A percentile compares a stretch with the other conserved stretches of the same genome.
Conservation (phyloP, 2,329 filamentous ascomycete species). For the Calonectria crousiana region DNA sequence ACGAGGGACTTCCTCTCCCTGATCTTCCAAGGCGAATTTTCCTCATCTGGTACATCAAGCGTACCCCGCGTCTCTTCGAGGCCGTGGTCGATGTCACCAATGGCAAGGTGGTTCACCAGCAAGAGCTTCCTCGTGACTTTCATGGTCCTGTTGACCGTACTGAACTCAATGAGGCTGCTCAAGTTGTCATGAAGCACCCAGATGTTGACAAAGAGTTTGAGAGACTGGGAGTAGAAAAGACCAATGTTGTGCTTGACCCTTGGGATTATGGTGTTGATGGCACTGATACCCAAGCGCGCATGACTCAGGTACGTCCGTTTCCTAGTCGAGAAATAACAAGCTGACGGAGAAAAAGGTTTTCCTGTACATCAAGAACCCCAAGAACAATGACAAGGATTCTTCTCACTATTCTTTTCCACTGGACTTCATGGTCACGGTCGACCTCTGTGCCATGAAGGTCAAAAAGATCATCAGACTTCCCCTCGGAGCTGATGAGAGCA, state of each 20-base stretch:
- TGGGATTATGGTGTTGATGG: slow-evolving; percentile 31
- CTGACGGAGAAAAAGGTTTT: slow-evolving; percentile 8
- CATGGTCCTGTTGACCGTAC: slow-evolving; percentile 27
- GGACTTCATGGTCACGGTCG: slow-evolving; percentile 12
- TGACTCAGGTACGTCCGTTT: slow-evolving; percentile 16
- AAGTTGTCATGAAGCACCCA: slow-evolving; percentile 20
- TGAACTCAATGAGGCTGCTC: slow-evolving; percentile 20
- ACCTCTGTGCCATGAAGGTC: slow-evolving; percentile 7
- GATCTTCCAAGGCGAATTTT: slow-evolving; percentile 20
- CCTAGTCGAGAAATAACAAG: background rate
- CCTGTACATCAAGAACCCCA: slow-evolving; percentile 17
- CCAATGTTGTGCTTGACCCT: slow-evolving; percentile 24
- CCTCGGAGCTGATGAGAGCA: slow-evolving; percentile 8
- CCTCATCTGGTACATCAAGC: slow-evolving; percentile 30
- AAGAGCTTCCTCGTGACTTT: slow-evolving; percentile 28
- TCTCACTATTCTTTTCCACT: slow-evolving; percentile 17
- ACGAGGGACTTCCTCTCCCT: slow-evolving; percentile 16
- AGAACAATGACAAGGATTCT: slow-evolving; percentile 20
- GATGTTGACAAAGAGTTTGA: slow-evolving; percentile 23
- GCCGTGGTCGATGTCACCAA: slow-evolving; percentile 27
- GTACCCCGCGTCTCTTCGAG: slow-evolving; percentile 25
- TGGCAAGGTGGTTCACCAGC: slow-evolving; percentile 16
- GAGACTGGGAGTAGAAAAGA: slow-evolving; percentile 11
- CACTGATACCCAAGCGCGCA: slow-evolving; percentile 20
- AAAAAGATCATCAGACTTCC: slow-evolving; percentile 9